Conservation (phyloP, 2,329 filamentous ascomycete genomes). For the Bipolaris oryzae region DNA sequence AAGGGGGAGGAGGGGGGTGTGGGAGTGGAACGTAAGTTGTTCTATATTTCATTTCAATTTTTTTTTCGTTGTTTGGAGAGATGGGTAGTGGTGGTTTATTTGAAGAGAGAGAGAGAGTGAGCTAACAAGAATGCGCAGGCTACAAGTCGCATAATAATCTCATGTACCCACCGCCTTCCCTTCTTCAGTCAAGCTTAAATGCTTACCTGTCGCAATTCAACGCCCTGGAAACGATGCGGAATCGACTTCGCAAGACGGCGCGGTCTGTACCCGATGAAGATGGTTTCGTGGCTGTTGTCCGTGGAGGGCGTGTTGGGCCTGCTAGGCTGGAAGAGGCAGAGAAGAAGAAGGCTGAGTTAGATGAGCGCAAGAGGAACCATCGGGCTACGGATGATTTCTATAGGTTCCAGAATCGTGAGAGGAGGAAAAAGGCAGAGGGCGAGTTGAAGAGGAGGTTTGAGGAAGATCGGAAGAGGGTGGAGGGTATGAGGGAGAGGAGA, state of each 20-base stretch:
- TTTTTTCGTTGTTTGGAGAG: no score
- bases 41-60: no score
- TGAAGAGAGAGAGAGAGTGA: background rate
- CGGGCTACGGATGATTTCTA: constrained; percentile 72
- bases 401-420: constrained; percentile 80
- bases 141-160: constrained; percentile 71
- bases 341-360: constrained; percentile 62
- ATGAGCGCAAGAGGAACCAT: constrained; percentile 63
- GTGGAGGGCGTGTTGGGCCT: constrained; percentile 72
- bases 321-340: constrained; percentile 72
- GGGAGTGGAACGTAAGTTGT: constrained; percentile 60
- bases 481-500: constrained; percentile 71
- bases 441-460: constrained; percentile 75
- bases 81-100: no score
- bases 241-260: constrained; percentile 65
- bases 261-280: constrained; percentile 89
- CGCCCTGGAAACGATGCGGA: constrained; percentile 69
- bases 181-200: constrained; percentile 77
- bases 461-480: constrained; percentile 74
- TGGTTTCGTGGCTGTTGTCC: constrained; percentile 89
- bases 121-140: constrained; percentile 39
- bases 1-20: constrained; percentile 54
- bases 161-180: constrained; percentile 69
- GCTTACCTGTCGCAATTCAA: constrained; percentile 83
- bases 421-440: constrained; percentile 74